Evolutionary conservation across 1,284 basidiomycete species (phyloP).

Genomic region (Ceratobasidium sp.): DNA sequence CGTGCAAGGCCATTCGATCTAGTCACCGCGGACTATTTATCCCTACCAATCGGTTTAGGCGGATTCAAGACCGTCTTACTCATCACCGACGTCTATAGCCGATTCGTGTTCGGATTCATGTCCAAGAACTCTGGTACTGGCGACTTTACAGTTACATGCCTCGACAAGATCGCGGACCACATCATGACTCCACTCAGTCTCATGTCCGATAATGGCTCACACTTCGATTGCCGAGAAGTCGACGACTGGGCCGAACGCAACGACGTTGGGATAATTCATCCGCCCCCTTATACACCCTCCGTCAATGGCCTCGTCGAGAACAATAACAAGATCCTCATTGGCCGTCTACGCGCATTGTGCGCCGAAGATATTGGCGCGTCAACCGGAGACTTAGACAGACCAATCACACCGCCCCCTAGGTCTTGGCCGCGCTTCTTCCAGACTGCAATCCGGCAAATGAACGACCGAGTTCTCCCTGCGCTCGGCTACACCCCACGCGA

Average conservation of each 20-base stretch:
- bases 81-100: slow-evolving; percentile 24
- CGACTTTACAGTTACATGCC: slow-evolving; percentile 46
- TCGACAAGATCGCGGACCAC: slow-evolving; percentile 45
- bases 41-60: slow-evolving; percentile 7
- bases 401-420: neutral
- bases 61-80: slow-evolving; percentile 36
- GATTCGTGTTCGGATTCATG: slow-evolving; percentile 27
- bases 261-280: slow-evolving; percentile 44
- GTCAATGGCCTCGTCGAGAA: slow-evolving; percentile 53
- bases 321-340: slow-evolving; percentile 49
- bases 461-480: slow-evolving; percentile 40
- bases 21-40: slow-evolving; percentile 34
- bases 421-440: slow-evolving; percentile 43
- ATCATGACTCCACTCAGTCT: slow-evolving; percentile 48
- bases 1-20: slow-evolving; percentile 29
- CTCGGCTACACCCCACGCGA: slow-evolving; percentile 42
- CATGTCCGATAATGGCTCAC: slow-evolving; percentile 53
- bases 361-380: slow-evolving; percentile 49
- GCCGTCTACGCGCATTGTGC: slow-evolving; percentile 48
- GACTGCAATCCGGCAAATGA: slow-evolving; percentile 36
- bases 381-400: neutral
- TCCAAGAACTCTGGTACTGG: slow-evolving; percentile 46
- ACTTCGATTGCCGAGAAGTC: slow-evolving; percentile 53
- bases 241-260: slow-evolving; percentile 47
- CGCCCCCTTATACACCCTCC: slow-evolving; percentile 54